Conservation (phyloP, 2,329 filamentous ascomycete species). For the Botrytis fabae region DNA sequence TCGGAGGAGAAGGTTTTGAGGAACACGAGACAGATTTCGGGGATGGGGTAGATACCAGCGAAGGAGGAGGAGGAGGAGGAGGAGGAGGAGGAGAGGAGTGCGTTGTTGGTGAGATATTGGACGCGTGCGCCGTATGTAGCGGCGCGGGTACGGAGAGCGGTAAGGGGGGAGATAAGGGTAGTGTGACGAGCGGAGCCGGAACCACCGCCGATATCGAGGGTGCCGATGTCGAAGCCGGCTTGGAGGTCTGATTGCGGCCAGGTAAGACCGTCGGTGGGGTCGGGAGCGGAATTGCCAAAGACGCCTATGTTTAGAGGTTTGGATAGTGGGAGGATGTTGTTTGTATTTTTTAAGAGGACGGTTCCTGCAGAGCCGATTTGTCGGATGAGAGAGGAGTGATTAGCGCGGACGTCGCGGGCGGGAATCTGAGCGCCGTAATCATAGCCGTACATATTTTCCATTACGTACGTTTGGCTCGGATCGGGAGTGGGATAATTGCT, state of each 20-base stretch:
- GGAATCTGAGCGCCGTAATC: not conserved
- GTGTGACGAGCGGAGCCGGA: conserved; percentile 55
- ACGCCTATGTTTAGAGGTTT: conserved; percentile 49
- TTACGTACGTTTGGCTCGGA: conserved; percentile 43
- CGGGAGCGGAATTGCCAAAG: conserved; percentile 58
- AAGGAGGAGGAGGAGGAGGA: conserved; percentile 9
- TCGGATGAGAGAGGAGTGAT: conserved; percentile 40
- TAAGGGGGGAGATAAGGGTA: conserved; percentile 59
- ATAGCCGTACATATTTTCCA: conserved; percentile 53
- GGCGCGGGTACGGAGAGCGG: conserved; percentile 49
- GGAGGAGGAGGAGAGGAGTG: conserved; percentile 14
- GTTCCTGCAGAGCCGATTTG: conserved; percentile 57
- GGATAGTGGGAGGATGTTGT: conserved; percentile 60
- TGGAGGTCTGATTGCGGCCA: not conserved
- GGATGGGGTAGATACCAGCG: not conserved
- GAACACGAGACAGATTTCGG: conserved; percentile 37
- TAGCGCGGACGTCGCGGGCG: conserved; percentile 66
- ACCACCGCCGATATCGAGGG: conserved; percentile 31
- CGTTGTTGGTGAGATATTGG: conserved; percentile 29
- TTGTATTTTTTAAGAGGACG: conserved; percentile 62
- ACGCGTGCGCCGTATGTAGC: conserved; percentile 20
- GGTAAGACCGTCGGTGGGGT: conserved; percentile 48
- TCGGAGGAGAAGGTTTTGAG: conserved; percentile 70
- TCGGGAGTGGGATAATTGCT: conserved; percentile 39
- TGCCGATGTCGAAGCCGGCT: conserved; percentile 26